phyloP scores from a whole-genome alignment of 179 eudicot species.

The Patellifolia procumbens region DNA sequence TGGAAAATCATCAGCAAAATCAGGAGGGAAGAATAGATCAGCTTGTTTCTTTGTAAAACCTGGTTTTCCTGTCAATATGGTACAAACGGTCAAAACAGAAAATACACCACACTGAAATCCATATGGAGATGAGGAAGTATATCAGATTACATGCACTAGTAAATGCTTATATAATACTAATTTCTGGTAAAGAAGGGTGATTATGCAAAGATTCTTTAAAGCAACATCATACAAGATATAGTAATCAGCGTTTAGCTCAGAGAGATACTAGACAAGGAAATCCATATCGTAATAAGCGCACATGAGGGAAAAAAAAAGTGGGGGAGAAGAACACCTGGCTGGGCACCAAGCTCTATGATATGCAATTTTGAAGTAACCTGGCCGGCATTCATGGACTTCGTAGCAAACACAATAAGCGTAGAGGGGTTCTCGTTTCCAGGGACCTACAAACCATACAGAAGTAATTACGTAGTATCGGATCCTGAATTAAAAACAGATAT shows the following conservation, averaged over 20 bases:
- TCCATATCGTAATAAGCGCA: not conserved
- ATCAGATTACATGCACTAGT: not conserved
- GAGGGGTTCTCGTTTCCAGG: conserved; percentile 86
- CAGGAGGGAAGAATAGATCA: conserved; percentile 95
- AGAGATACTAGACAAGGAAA: not conserved
- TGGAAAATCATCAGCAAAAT: conserved; percentile 93
- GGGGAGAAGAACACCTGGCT: conserved; percentile 56
- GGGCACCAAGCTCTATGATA: conserved; percentile 95
- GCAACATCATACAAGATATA: not conserved
- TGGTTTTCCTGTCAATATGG: conserved; percentile 62
- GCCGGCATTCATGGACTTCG: conserved; percentile 89
- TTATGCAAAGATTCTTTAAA: not conserved
- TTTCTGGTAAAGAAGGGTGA: not conserved
- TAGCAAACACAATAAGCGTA: conserved; percentile 79
- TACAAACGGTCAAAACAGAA: conserved; percentile 9
- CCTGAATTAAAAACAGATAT: not conserved
- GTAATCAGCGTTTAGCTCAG: not conserved
- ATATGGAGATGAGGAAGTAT: not conserved
- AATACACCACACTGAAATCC: not conserved
- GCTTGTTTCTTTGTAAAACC: conserved; percentile 91
- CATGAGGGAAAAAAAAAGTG: not conserved
- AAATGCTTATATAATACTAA: not conserved
- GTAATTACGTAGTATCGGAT: not conserved
- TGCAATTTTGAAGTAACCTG: conserved; percentile 81
- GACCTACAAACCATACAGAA: conserved; percentile 45